Percentiles rank a stretch among this genome's conserved stretches.
These are phyloP conservation scores for Entelexis paramagnoliae DNA, from an alignment of 1,139 yeast species.

Conservation along the genomic window DNA sequence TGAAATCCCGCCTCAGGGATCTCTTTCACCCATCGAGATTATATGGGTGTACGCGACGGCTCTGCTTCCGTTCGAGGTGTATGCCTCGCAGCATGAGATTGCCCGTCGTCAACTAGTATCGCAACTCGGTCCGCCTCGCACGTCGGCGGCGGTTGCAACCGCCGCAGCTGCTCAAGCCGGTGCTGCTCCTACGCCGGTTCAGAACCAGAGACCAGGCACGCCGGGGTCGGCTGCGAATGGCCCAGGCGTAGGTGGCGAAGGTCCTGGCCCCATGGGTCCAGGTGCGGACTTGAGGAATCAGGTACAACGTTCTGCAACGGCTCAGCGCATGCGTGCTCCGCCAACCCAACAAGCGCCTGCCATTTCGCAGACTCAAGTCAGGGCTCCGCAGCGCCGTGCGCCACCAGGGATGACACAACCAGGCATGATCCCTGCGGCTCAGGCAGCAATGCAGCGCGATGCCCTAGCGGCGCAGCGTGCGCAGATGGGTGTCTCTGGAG, in stretches of 20 bases:
- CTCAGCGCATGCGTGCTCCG: background rate
- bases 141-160: background rate
- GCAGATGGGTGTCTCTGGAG: background rate
- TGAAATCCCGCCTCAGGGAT: background rate
- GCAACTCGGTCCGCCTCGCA: slow-evolving; percentile 7
- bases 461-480: background rate
- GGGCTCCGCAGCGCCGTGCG: slow-evolving; percentile 2
- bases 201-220: background rate
- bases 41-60: slow-evolving; percentile 15
- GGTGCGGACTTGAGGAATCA: background rate
- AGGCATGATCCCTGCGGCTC: background rate
- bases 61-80: slow-evolving; percentile 17
- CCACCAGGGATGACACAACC: background rate
- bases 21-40: slow-evolving; percentile 5
- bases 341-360: slow-evolving; percentile 2
- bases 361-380: background rate
- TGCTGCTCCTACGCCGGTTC: background rate
- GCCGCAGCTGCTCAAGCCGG: background rate
- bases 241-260: background rate
- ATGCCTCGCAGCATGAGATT: slow-evolving; percentile 13
- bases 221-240: background rate
- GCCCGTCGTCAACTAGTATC: slow-evolving; percentile 12
- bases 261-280: background rate
- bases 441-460: background rate
- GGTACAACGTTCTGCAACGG: background rate